Conservation (phyloP, 371 early-diverging fungal genomes). For the Dichotomocladium elegans region DNA sequence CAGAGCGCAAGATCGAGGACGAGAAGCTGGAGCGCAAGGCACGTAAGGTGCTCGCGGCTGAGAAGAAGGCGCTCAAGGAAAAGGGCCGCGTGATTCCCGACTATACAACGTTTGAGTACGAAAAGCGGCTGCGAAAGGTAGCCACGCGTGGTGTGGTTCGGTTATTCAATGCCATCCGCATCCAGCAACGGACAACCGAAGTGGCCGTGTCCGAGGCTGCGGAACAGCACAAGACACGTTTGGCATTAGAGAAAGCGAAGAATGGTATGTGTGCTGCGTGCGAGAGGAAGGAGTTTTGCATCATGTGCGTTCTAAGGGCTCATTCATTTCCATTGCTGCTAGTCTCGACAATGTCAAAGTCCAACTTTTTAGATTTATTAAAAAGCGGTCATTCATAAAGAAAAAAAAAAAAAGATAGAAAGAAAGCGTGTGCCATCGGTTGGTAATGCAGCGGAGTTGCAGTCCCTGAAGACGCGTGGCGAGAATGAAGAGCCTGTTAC, state of each 20-base stretch:
- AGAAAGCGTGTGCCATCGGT: no score
- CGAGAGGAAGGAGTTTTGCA: neutral
- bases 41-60: slow-evolving; percentile 58
- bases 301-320: neutral
- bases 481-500: no score
- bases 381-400: slow-evolving; percentile 38
- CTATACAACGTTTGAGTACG: slow-evolving; percentile 66
- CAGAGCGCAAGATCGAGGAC: slow-evolving; percentile 71
- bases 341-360: slow-evolving; percentile 62
- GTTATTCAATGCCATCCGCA: slow-evolving; percentile 80
- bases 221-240: slow-evolving; percentile 37
- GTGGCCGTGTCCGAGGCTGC: slow-evolving; percentile 44
- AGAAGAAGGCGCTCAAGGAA: slow-evolving; percentile 58
- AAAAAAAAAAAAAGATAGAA: no score
- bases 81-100: slow-evolving; percentile 68
- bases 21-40: slow-evolving; percentile 77
- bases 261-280: slow-evolving; percentile 20
- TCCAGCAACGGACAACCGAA: slow-evolving; percentile 70
- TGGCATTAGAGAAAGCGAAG: slow-evolving; percentile 54
- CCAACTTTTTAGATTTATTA: slow-evolving; percentile 60
- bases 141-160: slow-evolving; percentile 85
- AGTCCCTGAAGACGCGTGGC: no score
- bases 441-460: no score
- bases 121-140: slow-evolving; percentile 76
- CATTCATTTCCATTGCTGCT: no score